Conservation (phyloP, 1,284 basidiomycete species). For the Moesziomyces antarcticus region DNA sequence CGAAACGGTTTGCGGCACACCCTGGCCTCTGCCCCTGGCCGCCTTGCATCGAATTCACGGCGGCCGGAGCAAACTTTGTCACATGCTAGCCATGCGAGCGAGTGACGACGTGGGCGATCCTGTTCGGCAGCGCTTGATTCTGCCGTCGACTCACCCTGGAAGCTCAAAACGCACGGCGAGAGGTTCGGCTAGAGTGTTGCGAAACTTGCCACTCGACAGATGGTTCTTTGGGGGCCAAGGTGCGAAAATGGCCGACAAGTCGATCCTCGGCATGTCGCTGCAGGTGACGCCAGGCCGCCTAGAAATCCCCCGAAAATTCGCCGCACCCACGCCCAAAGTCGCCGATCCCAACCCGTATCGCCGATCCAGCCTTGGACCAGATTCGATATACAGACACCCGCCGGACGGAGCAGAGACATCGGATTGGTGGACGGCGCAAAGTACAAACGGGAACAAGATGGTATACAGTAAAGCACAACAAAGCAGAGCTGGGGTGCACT, state of each 20-base stretch:
- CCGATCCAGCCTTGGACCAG: neutral
- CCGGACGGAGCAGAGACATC: neutral
- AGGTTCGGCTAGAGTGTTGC: neutral
- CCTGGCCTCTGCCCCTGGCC: too few species aligned
- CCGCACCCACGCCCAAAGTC: slow-evolving; percentile 3
- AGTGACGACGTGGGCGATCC: too few species aligned
- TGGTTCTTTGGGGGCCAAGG: too few species aligned
- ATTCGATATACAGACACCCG: too few species aligned
- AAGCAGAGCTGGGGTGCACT: neutral
- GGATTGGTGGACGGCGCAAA: too few species aligned
- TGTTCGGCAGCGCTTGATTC: too few species aligned
- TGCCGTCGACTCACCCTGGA: too few species aligned
- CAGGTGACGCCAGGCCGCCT: slow-evolving; percentile 11
- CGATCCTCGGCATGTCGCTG: slow-evolving; percentile 3
- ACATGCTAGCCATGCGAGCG: too few species aligned
- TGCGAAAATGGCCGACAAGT: too few species aligned
- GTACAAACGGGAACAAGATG: slow-evolving; percentile 1
- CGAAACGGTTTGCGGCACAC: too few species aligned
- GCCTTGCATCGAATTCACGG: too few species aligned
- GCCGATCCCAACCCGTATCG: slow-evolving; percentile 1
- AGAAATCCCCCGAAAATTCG: slow-evolving; percentile 39
- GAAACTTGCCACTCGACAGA: neutral
- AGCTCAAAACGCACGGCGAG: neutral
- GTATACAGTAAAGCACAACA: neutral
- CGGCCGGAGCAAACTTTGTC: too few species aligned